phyloP scores from a whole-genome alignment of 1,284 basidiomycete genomes.

The Cutaneotrichosporon curvatum region DNA sequence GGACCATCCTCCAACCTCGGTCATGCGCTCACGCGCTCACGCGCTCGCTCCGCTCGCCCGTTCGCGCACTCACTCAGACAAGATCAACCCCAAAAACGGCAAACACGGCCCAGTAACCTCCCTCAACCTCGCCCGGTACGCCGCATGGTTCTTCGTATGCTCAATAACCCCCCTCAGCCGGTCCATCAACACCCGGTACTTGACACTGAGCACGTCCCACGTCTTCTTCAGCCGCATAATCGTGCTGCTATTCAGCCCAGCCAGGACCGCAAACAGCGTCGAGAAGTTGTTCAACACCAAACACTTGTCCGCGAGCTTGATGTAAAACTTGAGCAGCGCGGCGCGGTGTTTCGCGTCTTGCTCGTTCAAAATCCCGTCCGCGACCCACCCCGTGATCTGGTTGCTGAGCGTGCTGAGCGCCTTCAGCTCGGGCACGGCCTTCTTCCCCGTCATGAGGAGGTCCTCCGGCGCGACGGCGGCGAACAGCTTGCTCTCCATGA shows the following conservation, averaged over 20 bases:
- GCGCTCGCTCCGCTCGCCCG: too few relatives aligned
- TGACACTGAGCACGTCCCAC: conserved; percentile 81
- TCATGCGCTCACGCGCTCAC: too few relatives aligned
- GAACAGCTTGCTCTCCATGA: conserved; percentile 84
- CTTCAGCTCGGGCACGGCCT: conserved; percentile 67
- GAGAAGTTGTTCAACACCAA: conserved; percentile 88
- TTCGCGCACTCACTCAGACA: conserved; percentile 48
- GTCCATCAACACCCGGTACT: conserved; percentile 74
- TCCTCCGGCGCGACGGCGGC: conserved; percentile 84
- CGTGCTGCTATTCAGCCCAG: conserved; percentile 88
- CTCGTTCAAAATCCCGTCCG: conserved; percentile 75
- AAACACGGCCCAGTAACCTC: conserved; percentile 79
- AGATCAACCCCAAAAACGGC: conserved; percentile 70
- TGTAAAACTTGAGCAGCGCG: conserved; percentile 78
- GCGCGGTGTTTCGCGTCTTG: conserved; percentile 82
- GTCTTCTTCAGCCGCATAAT: conserved; percentile 88
- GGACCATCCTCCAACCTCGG: too few relatives aligned
- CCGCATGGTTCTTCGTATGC: conserved; percentile 58
- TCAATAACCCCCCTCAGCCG: conserved; percentile 76
- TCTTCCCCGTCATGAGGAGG: conserved; percentile 75
- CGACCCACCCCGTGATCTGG: conserved; percentile 91
- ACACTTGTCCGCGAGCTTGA: conserved; percentile 91
- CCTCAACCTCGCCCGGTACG: conserved; percentile 76
- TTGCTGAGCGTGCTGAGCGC: conserved; percentile 88
- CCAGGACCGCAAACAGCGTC: conserved; percentile 90